Evolutionary conservation across 2,329 filamentous ascomycete species (phyloP).

Genomic region (Atkinsonella hypoxylon): DNA sequence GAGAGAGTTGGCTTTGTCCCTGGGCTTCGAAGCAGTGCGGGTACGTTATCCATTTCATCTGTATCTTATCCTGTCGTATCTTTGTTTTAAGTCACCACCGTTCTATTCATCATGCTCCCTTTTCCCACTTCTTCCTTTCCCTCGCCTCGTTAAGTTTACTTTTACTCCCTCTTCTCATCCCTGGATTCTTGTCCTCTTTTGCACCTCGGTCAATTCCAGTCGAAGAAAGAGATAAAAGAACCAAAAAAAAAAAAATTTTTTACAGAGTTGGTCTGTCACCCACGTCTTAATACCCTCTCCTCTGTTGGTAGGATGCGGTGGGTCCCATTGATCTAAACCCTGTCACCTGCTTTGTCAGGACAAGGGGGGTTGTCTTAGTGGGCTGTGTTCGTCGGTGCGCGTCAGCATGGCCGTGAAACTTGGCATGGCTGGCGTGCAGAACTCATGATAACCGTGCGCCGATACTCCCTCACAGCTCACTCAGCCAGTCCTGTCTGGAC

Average conservation of each 20-base stretch:
- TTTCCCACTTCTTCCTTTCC: neutral
- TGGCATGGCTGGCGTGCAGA: no score
- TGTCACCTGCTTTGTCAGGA: neutral
- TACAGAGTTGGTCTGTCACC: no score
- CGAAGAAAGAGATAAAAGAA: neutral
- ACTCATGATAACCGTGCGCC: neutral
- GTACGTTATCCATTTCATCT: slow-evolving; percentile 28
- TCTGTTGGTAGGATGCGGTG: neutral
- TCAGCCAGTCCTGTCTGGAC: no score
- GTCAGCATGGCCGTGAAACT: neutral
- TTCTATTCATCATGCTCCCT: neutral
- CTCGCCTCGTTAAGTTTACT: neutral
- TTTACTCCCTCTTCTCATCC: neutral
- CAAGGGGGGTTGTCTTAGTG: neutral
- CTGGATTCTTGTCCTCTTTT: neutral
- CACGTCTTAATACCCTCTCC: neutral
- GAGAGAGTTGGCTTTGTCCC: slow-evolving; percentile 45
- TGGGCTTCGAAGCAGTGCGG: slow-evolving; percentile 46
- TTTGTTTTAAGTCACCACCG: neutral
- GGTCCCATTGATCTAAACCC: neutral
- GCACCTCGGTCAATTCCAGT: neutral
- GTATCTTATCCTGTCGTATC: neutral
- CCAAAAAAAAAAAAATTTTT: no score
- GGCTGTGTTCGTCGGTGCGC: neutral
- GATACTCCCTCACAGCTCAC: neutral